Conservation (phyloP, 2,329 filamentous ascomycete genomes). For the Xylariaceae sp. region DNA sequence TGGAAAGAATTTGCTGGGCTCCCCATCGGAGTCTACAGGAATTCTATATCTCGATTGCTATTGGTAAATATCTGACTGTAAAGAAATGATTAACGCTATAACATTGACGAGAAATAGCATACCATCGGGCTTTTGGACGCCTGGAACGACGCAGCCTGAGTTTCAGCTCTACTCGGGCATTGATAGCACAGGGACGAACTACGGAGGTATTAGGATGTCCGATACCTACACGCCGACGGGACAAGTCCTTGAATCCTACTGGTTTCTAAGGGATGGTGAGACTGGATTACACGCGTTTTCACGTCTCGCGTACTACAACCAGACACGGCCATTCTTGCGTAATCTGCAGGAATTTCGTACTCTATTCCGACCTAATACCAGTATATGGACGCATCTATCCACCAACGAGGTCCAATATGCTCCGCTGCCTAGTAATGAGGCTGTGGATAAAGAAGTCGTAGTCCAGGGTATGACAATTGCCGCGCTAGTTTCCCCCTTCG, state of each 20-base stretch:
- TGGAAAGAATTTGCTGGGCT: constrained; percentile 57
- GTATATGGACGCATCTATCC: constrained; percentile 67
- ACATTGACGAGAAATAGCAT: constrained; percentile 40
- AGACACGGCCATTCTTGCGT: constrained; percentile 59
- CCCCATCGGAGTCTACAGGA: constrained; percentile 50
- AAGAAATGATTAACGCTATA: constrained; percentile 16
- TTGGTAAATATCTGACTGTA: constrained; percentile 45
- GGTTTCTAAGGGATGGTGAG: constrained; percentile 67
- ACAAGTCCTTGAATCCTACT: constrained; percentile 67
- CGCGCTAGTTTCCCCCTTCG: not conserved
- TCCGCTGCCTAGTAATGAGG: constrained; percentile 54
- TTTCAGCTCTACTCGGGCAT: constrained; percentile 58
- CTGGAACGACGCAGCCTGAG: constrained; percentile 53
- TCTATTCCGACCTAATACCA: constrained; percentile 63
- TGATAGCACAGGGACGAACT: constrained; percentile 56
- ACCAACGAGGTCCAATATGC: constrained; percentile 62
- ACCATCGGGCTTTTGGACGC: constrained; percentile 64
- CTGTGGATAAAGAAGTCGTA: constrained; percentile 49
- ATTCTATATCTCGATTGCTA: constrained; percentile 69
- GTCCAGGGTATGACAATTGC: constrained; percentile 46
- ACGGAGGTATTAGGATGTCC: constrained; percentile 64
- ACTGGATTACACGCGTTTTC: constrained; percentile 68
- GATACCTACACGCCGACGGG: constrained; percentile 64
- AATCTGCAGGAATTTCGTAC: constrained; percentile 67
- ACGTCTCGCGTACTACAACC: constrained; percentile 64